Percentiles rank a stretch among this genome's conserved stretches.
These are phyloP conservation scores for Volutella citrinella DNA, from an alignment of 2,329 filamentous ascomycete genomes.

Conservation along the genomic window DNA sequence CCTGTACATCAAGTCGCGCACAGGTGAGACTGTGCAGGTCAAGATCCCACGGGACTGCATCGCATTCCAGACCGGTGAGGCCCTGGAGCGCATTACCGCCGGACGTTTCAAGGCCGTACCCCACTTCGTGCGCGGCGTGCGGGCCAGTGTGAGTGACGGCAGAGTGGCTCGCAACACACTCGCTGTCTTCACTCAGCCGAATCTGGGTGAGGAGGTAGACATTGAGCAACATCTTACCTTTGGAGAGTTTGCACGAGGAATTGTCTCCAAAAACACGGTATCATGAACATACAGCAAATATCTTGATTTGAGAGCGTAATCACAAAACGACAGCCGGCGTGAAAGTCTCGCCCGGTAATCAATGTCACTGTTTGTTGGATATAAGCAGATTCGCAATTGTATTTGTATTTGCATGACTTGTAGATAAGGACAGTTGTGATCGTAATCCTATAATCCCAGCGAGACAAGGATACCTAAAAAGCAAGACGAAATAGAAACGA, in stretches of 20 bases:
- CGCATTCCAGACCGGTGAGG: slow-evolving; percentile 93
- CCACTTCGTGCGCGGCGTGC: slow-evolving; percentile 84
- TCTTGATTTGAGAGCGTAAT: no score
- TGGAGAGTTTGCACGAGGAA: slow-evolving; percentile 68
- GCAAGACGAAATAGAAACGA: no score
- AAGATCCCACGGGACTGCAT: slow-evolving; percentile 88
- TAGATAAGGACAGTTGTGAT: no score
- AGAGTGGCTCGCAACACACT: slow-evolving; percentile 79
- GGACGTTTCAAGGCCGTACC: slow-evolving; percentile 92
- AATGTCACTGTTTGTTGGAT: no score
- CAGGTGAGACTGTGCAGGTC: slow-evolving; percentile 82
- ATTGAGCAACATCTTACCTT: slow-evolving; percentile 65
- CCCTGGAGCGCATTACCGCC: slow-evolving; percentile 84
- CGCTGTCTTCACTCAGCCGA: slow-evolving; percentile 96
- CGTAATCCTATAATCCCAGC: no score
- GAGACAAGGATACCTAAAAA: no score
- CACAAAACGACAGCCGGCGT: no score
- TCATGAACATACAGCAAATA: no score
- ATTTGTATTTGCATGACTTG: no score
- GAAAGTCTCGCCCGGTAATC: no score
- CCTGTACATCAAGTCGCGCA: slow-evolving; percentile 88
- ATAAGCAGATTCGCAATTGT: no score
- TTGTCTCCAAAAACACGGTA: slow-evolving; percentile 59
- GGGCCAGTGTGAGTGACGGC: slow-evolving; percentile 48
- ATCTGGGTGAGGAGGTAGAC: slow-evolving; percentile 77